These are phyloP conservation scores for Austroboletus olivaceoglutinosus DNA, from an alignment of 1,284 basidiomycete species.

Conservation along the genomic window DNA sequence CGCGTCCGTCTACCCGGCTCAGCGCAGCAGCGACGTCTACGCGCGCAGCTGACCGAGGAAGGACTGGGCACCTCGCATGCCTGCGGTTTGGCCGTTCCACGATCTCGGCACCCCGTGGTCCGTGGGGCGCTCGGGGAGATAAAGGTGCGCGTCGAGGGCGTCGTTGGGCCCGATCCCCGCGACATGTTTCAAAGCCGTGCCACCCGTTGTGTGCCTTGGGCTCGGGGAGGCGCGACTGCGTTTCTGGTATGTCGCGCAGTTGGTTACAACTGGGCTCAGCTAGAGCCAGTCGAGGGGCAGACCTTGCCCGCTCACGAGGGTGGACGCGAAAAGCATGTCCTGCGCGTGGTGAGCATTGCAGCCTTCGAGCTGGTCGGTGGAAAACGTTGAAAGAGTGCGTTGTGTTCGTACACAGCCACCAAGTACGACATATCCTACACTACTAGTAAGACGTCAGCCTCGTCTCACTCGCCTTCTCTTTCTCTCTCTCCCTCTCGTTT, in stretches of 20 bases:
- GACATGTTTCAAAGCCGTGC: constrained; percentile 27
- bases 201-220: constrained; percentile 24
- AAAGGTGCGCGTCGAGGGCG: constrained; percentile 4
- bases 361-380: constrained; percentile 32
- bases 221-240: constrained; percentile 5
- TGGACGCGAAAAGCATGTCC: constrained; percentile 6
- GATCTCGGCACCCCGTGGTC: constrained; percentile 17
- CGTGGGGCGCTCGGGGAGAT: constrained; percentile 19
- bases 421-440: not conserved
- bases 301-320: constrained; percentile 36
- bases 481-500: constrained; percentile 24
- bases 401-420: too few relatives aligned
- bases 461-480: constrained; percentile 31
- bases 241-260: constrained; percentile 35
- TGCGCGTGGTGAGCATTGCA: constrained; percentile 28
- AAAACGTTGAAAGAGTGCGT: not conserved
- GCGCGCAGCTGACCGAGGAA: too few relatives aligned
- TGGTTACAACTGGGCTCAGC: constrained; percentile 32
- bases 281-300: constrained; percentile 34
- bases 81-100: not conserved
- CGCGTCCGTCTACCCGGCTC: too few relatives aligned
- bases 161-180: constrained; percentile 29
- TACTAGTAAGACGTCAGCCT: constrained; percentile 2
- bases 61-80: too few relatives aligned
- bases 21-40: too few relatives aligned